Evolutionary conservation across 139 green algal species (phyloP).

Genomic region (Deuterostichococcus epilithicus): DNA sequence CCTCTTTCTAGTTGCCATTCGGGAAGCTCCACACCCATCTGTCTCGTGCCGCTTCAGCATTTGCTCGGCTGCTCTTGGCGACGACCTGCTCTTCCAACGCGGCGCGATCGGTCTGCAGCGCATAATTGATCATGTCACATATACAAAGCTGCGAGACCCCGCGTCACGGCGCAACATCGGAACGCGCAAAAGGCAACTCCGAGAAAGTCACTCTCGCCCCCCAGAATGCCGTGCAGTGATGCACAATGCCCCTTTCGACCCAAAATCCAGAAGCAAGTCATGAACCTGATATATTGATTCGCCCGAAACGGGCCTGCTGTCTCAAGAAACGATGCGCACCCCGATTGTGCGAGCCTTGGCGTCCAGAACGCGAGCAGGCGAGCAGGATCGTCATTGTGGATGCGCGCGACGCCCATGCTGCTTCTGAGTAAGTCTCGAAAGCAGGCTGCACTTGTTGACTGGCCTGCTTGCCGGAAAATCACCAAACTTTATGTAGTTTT

Average conservation of each 20-base stretch:
- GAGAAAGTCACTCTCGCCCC: too few relatives aligned
- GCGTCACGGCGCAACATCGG: too few relatives aligned
- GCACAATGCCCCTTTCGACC: too few relatives aligned
- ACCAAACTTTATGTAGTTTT: too few relatives aligned
- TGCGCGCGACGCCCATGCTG: constrained; percentile 16
- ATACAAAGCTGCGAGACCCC: too few relatives aligned
- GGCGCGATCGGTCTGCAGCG: background rate
- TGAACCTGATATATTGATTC: too few relatives aligned
- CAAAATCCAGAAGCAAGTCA: too few relatives aligned
- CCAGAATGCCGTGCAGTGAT: too few relatives aligned
- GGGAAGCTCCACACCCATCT: background rate
- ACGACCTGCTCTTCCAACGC: background rate
- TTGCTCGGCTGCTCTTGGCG: background rate
- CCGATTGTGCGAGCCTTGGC: constrained; percentile 65
- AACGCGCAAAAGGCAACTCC: too few relatives aligned
- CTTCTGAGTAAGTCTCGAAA: background rate
- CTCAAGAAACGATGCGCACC: constrained; percentile 32
- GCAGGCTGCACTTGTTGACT: background rate
- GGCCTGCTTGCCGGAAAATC: too few relatives aligned
- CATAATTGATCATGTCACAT: background rate
- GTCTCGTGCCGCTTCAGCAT: background rate
- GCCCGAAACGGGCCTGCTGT: too few relatives aligned
- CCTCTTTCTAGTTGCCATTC: too few relatives aligned
- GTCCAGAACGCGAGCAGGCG: constrained; percentile 58
- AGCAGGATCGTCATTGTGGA: constrained; percentile 61